Evolutionary conservation across 345 rosid genomes (phyloP).

Genomic region (Turnera subulata): DNA sequence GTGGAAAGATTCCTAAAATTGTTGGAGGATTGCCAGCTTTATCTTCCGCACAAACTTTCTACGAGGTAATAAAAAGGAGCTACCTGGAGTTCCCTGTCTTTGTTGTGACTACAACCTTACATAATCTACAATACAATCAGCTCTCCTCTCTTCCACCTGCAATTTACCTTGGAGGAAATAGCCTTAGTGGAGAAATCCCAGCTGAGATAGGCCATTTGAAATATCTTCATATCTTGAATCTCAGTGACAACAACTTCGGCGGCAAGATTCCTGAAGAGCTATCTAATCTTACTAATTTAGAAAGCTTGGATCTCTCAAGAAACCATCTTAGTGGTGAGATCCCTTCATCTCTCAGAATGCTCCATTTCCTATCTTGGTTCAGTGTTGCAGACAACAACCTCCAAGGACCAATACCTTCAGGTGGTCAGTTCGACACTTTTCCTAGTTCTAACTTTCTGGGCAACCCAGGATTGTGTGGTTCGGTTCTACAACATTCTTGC

Average conservation of each 20-base stretch:
- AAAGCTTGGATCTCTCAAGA: slow-evolving; percentile 9
- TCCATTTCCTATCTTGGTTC: slow-evolving; percentile 8
- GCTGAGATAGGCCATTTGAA: slow-evolving; percentile 5
- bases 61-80: not conserved
- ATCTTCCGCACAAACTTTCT: not conserved
- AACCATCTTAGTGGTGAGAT: slow-evolving; percentile 4
- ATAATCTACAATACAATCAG: not conserved
- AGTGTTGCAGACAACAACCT: not conserved
- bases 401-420: slow-evolving; percentile 7
- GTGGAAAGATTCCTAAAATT: not conserved
- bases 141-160: not conserved
- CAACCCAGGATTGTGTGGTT: not conserved
- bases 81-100: slow-evolving; percentile 13
- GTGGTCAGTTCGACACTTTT: not conserved
- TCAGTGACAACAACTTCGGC: slow-evolving; percentile 4
- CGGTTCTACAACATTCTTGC: not conserved
- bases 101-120: not conserved
- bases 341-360: slow-evolving; percentile 1
- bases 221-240: not conserved
- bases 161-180: slow-evolving; percentile 5
- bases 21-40: not conserved
- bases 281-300: slow-evolving; percentile 3
- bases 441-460: not conserved
- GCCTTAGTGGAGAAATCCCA: slow-evolving; percentile 2
- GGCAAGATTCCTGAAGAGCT: slow-evolving; percentile 5